Base-by-base conservation (phyloP, 73 alveolate species). In the Paramecium sexaurelia region DNA sequence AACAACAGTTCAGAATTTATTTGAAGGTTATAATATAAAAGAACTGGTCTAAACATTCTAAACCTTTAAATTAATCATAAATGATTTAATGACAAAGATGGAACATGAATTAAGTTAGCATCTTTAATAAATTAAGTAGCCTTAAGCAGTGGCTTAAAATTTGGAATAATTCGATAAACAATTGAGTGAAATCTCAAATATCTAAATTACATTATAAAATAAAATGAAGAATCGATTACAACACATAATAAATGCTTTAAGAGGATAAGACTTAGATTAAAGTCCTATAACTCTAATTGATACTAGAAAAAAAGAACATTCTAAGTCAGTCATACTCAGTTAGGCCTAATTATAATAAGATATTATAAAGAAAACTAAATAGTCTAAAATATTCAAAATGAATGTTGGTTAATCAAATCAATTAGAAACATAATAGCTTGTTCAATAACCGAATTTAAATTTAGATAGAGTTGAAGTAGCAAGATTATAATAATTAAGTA, bases 281-380 rank as follows among this genome's bases (percentile, higher is more conserved):
- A 32, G 47, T 61, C 43, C 83, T 2, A 29, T 15, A 11, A 61
- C 20, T 5, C 1, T 29, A 26, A 11, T 61, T 26, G 83, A 61
- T 26, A 8, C 26, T 11, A 26, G 83, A 26, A 61, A 19, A 24
- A 61, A 32, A 32, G 83, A 61, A 2, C 83, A 61, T 61, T 61
- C 83, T 10, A 61, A 61, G 26, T 61, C 83, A 29, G 4, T 61
- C 26, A 61, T 61, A 15, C 33, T 51, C 26, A 61, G 83, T 61
- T 61, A 61, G 27, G 83, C 83, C 39, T 26, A 61, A 61, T 2
- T 29, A 26, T 61, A 61, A 61, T 61, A 61, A 61, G 83, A 61
- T 29, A 29, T 29, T 19, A 61, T 61, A 10, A 61, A 61, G 83
- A 61, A 61, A 61, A 29, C 20, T 5, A 61, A 8, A n/a, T 24